Evolutionary conservation across 2,329 filamentous ascomycete genomes (phyloP), one percentile per base, ranked within the genome.

Genomic region (Paecilomyces sp.): DNA sequence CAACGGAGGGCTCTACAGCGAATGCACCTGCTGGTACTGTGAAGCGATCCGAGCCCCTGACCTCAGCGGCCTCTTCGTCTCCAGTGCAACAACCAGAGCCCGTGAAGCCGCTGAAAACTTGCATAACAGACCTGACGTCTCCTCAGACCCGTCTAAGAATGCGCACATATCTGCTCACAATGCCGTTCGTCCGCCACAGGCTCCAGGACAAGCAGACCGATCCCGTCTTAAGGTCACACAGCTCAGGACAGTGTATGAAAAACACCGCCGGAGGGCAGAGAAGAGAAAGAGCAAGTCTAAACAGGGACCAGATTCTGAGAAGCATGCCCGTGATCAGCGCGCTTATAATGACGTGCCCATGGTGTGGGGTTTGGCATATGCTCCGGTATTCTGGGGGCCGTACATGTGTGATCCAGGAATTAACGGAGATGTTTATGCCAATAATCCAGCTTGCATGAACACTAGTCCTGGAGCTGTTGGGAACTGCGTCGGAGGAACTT

Each of bases 21-120:
- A 89, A 71, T 93, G 90, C 67, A 89, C 85, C 0, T 92, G 90
- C 72, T 92, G 89, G 89, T 91, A 92, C 72, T 95, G 91, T 74
- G 90, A 94, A 73, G 82, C 86, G 4, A 82, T 87, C 57, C 84
- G 88, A 34, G 77, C 84, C 52, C 76, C 81, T 1, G 80, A 86
- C 66, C 78, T 84, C 1, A 64, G 83, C 1, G 60, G 82, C 1
- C 59, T 68, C 24, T 67, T 68, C 62, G 64, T 75, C 68, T 79
- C 59, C 62, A 73, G 56, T 74, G 84, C 58, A 61, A 68, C 55
- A 80, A 83, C 70, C 70, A 85, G 72, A 58, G 83, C 83, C 0
- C 82, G 82, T 12, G 67, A 69, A 0, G 80, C 81, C 1, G 72
- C 82, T 9, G 85, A 82, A 62, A 74, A 67, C 51, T 70, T 79